Conservation (phyloP, 2,329 filamentous ascomycete genomes). For the Aureobasidium sp. region DNA sequence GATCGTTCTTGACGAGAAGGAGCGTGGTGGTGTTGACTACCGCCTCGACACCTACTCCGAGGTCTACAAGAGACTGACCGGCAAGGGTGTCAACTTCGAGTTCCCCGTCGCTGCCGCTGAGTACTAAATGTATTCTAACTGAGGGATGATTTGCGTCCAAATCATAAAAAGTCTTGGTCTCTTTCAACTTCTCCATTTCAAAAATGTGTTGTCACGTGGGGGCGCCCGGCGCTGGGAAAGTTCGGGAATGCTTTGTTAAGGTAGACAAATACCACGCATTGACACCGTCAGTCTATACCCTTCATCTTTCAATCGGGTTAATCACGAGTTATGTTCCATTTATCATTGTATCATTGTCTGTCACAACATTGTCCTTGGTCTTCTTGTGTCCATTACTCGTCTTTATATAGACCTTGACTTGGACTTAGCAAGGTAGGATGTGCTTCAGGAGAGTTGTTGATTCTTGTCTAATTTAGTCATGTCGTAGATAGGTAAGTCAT, state of each 20-base stretch:
- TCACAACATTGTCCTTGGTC: not conserved
- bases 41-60: conserved; percentile 98
- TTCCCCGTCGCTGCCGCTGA: conserved; percentile 83
- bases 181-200: not conserved
- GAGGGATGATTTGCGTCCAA: conserved; percentile 14
- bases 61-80: conserved; percentile 97
- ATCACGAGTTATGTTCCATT: conserved; percentile 9
- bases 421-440: not conserved
- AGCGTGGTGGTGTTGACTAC: conserved; percentile 98
- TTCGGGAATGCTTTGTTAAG: conserved; percentile 5
- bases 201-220: conserved; percentile 16
- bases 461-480: not conserved
- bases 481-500: not conserved
- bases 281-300: conserved; percentile 9
- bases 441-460: not conserved
- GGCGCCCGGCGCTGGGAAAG: conserved; percentile 13
- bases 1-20: conserved; percentile 99
- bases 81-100: conserved; percentile 95
- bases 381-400: not conserved
- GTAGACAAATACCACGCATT: conserved; percentile 13
- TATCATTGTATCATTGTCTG: not conserved
- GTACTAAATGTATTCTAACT: conserved; percentile 55
- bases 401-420: not conserved
- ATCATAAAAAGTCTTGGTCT: conserved; percentile 14
- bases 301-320: conserved; percentile 7